These are phyloP conservation scores for Heritiera fomes DNA, from an alignment of 345 rosid species.

Conservation along the genomic window DNA sequence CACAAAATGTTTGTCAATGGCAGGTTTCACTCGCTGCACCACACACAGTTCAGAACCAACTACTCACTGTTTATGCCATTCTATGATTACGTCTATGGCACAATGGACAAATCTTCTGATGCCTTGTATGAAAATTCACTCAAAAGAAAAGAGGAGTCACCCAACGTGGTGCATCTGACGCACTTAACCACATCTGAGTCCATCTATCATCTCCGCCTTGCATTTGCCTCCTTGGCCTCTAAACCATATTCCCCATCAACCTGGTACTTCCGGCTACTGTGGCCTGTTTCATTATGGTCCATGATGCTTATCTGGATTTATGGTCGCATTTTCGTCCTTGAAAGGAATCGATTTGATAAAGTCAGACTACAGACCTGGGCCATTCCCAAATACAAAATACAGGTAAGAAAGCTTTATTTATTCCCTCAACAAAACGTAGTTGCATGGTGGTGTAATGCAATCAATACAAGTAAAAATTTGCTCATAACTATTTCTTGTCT, in stretches of 20 bases:
- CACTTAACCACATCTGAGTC: conserved; percentile 60
- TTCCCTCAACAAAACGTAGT: not conserved
- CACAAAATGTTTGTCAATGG: not conserved
- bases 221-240: conserved; percentile 56
- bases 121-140: conserved; percentile 35
- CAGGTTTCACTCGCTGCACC: conserved; percentile 59
- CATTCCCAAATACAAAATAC: conserved; percentile 60
- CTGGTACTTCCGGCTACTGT: conserved; percentile 40
- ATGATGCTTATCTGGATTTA: conserved; percentile 37
- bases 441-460: not conserved
- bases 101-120: conserved; percentile 39
- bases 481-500: not conserved
- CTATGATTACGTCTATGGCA: conserved; percentile 48
- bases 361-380: conserved; percentile 70
- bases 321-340: conserved; percentile 45
- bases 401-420: conserved; percentile 36
- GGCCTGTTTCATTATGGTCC: conserved; percentile 42
- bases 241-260: conserved; percentile 39
- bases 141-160: conserved; percentile 39
- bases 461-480: not conserved
- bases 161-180: conserved; percentile 54
- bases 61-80: conserved; percentile 57
- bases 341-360: conserved; percentile 49
- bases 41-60: conserved; percentile 52
- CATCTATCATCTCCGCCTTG: conserved; percentile 54